These are phyloP conservation scores for Paraconiothyrium sp. DNA, from an alignment of 2,329 filamentous ascomycete genomes.

Conservation along the genomic window DNA sequence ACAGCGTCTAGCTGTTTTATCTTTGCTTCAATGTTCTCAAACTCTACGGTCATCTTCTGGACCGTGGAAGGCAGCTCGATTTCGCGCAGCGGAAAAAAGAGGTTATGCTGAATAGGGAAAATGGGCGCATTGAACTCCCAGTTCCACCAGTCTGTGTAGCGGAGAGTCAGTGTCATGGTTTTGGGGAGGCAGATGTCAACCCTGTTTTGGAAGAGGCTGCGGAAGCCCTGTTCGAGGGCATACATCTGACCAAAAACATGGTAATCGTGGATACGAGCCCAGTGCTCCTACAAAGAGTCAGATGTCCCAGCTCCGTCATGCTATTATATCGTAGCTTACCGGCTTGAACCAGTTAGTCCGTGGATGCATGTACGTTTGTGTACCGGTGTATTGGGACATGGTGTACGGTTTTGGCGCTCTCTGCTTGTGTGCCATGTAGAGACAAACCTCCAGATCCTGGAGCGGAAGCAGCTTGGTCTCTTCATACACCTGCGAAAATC, in stretches of 20 bases:
- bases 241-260: constrained; percentile 20
- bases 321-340: background rate
- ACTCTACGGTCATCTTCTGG: constrained; percentile 25
- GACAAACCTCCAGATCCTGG: constrained; percentile 8
- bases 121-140: constrained; percentile 95
- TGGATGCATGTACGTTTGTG: constrained; percentile 3
- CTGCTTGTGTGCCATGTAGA: constrained; percentile 6
- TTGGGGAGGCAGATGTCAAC: constrained; percentile 45
- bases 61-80: constrained; percentile 21
- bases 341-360: constrained; percentile 11
- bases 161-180: constrained; percentile 56
- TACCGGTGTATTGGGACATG: background rate
- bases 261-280: constrained; percentile 1
- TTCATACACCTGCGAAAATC: background rate
- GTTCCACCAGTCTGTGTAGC: constrained; percentile 65
- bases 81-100: constrained; percentile 10
- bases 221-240: constrained; percentile 3
- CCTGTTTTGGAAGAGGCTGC: constrained; percentile 13
- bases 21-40: constrained; percentile 29
- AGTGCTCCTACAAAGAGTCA: constrained; percentile 2
- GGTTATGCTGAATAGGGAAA: constrained; percentile 49
- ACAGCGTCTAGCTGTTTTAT: constrained; percentile 26
- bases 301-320: background rate
- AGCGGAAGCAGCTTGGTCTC: constrained; percentile 13
- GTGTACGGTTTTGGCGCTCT: constrained; percentile 7